Percentiles rank a stretch among this genome's conserved stretches.
phyloP scores from a whole-genome alignment of 2,329 filamentous ascomycete species.

The Lomentospora prolificans region DNA sequence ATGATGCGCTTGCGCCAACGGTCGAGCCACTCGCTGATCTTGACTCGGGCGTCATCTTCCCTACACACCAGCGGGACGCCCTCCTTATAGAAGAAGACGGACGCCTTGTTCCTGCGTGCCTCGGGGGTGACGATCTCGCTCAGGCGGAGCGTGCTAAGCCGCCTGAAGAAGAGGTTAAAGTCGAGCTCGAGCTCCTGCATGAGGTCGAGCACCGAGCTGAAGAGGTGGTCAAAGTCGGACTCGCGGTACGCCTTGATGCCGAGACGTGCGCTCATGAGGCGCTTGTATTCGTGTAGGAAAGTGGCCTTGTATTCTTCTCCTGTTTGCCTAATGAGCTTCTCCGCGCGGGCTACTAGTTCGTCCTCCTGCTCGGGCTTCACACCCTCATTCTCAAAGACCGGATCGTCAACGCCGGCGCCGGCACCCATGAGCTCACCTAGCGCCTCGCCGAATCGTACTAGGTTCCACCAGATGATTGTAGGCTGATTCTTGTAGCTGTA shows the following conservation, averaged over 20 bases:
- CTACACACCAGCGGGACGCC: constrained; percentile 45
- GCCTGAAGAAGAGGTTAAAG: constrained; percentile 89
- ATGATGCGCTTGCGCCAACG: constrained; percentile 62
- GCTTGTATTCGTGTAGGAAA: constrained; percentile 84
- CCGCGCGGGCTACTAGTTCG: constrained; percentile 67
- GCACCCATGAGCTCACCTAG: constrained; percentile 81
- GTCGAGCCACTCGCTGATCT: constrained; percentile 71
- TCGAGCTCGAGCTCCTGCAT: constrained; percentile 78
- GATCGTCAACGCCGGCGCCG: constrained; percentile 60
- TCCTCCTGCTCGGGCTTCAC: constrained; percentile 32
- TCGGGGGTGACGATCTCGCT: constrained; percentile 50
- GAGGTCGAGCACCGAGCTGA: constrained; percentile 72
- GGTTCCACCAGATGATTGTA: constrained; percentile 97
- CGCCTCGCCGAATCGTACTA: constrained; percentile 81
- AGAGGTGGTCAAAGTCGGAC: constrained; percentile 69
- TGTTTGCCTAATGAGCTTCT: constrained; percentile 68
- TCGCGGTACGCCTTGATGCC: constrained; percentile 63
- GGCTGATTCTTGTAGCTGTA: constrained; percentile 94
- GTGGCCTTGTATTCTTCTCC: constrained; percentile 84
- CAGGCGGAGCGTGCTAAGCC: constrained; percentile 55
- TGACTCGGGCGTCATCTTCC: constrained; percentile 54
- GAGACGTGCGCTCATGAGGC: constrained; percentile 68
- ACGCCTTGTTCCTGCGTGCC: constrained; percentile 42
- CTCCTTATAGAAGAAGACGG: constrained; percentile 71
- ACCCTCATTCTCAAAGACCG: constrained; percentile 61